A percentile compares a stretch with the other conserved stretches of the same genome.
phyloP scores from a whole-genome alignment of 2,329 filamentous ascomycete species.

The Colletotrichum tamarilloi region DNA sequence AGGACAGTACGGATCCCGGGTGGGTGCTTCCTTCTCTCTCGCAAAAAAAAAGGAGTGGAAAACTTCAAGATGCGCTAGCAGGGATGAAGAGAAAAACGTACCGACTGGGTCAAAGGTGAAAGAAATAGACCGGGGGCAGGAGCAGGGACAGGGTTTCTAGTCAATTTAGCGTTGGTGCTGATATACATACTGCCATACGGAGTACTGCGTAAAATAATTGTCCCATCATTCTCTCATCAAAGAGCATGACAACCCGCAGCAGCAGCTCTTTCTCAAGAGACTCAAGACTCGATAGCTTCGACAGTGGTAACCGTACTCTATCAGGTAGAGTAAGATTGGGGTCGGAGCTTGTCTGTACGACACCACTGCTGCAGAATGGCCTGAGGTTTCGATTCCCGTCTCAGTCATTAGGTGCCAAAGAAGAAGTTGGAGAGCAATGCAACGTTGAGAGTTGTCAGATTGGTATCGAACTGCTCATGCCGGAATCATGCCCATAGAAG shows the following conservation, averaged over 20 bases:
- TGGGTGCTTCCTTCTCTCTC: background rate
- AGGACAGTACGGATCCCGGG: background rate
- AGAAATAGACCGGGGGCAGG: background rate
- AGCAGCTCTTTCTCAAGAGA: background rate
- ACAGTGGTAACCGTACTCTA: background rate
- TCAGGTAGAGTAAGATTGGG: background rate
- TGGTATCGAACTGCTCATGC: background rate
- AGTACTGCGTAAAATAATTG: constrained; percentile 24
- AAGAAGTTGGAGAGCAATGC: background rate
- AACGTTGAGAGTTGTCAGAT: constrained; percentile 21
- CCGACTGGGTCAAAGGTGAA: background rate
- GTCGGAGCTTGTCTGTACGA: background rate
- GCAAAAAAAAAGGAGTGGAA: background rate
- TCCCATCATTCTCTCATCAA: constrained; percentile 33
- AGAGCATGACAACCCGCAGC: constrained; percentile 2
- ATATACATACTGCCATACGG: background rate
- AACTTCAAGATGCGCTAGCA: constrained; percentile 14
- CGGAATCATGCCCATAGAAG: background rate
- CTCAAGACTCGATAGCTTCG: background rate
- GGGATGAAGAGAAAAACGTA: background rate
- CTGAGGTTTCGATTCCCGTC: background rate
- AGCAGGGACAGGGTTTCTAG: constrained; percentile 15
- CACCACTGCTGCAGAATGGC: background rate
- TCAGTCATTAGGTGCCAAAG: background rate
- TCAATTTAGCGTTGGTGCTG: constrained; percentile 27